Evolutionary conservation across 345 rosid genomes (phyloP), one percentile per base, ranked within the genome.

Genomic region (Populus nigra): DNA sequence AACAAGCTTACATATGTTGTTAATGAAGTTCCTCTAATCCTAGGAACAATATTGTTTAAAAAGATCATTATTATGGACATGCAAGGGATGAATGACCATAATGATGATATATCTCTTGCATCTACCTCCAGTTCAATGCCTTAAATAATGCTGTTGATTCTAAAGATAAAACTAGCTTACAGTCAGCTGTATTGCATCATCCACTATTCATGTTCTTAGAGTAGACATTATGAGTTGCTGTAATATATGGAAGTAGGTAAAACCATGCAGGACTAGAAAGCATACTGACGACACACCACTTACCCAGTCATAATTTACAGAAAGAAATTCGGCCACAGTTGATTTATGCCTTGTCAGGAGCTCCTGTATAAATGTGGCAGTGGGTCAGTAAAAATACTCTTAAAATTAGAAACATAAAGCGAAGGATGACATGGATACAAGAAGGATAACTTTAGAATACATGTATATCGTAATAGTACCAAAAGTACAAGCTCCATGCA

Each of bases 281-380:
- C 38, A 49, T 35, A 45, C n/a, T 43, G 39, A 74, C 68, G 43
- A 29, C 25, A 29, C 25, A 75, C 62, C 23, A 70, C 82, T 83
- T 75, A 85, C 87, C 89, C 89, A 86, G 29, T 85, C 87, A 79
- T 85, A 88, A 59, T 86, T 88, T 23, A 10, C 67, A 15, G 85
- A 80, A 74, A 86, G 81, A 72, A 88, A 88, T 45, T 82, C 88
- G 49, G 89, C 83, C 6, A 86, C 87, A 5, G 88, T 85, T 25
- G 91, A 82, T 83, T 84, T 88, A 69, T 88, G 87, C 86, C 88
- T 86, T 1, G 86, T 88, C 78, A 84, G 25, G 62, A 88, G 88
- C 77, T 88, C 88, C 89, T 88, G 85, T 9, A 20, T 36, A 72
- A 73, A 76, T 49, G 41, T 55, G 8, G 61, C 39, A 53, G 11